phyloP scores from a whole-genome alignment of 1,284 basidiomycete species.

The Bondarzewia mesenterica region DNA sequence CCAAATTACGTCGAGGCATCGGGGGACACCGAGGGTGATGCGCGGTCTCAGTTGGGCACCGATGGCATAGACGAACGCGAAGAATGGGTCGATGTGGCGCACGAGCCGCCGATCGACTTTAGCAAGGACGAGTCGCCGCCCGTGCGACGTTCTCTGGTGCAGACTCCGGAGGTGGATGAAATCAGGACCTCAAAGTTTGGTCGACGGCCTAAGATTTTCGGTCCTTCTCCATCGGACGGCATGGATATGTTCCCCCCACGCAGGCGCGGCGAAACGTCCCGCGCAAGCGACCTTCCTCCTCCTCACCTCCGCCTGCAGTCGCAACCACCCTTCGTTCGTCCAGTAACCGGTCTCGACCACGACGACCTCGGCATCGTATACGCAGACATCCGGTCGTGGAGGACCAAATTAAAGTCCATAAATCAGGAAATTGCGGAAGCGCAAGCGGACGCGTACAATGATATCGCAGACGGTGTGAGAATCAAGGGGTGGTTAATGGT shows the following conservation, averaged over 20 bases:
- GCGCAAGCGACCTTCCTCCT: conserved; percentile 33
- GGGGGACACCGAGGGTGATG: conserved; percentile 26
- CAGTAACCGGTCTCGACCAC: conserved; percentile 59
- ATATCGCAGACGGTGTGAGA: conserved; percentile 59
- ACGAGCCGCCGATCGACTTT: conserved; percentile 31
- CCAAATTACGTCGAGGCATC: conserved; percentile 41
- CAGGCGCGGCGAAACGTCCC: conserved; percentile 10
- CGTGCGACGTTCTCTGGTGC: not conserved
- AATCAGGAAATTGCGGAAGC: conserved; percentile 60
- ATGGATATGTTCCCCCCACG: conserved; percentile 63
- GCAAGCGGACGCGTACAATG: conserved; percentile 56
- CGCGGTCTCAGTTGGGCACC: conserved; percentile 14
- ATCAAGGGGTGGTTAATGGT: conserved; percentile 74
- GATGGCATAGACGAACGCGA: conserved; percentile 20
- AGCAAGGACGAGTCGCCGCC: conserved; percentile 8
- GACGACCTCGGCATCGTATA: conserved; percentile 59
- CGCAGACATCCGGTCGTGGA: conserved; percentile 57
- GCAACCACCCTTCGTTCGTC: conserved; percentile 64
- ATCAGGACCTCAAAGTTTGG: conserved; percentile 8
- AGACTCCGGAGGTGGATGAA: not conserved
- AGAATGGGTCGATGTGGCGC: conserved; percentile 42
- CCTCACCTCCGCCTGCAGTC: conserved; percentile 63
- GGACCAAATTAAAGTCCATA: conserved; percentile 60
- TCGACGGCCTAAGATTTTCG: conserved; percentile 15
- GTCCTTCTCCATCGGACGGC: conserved; percentile 26